Base-by-base conservation (phyloP, 768 basidiomycete species). In the Saitozyma sp. region DNA sequence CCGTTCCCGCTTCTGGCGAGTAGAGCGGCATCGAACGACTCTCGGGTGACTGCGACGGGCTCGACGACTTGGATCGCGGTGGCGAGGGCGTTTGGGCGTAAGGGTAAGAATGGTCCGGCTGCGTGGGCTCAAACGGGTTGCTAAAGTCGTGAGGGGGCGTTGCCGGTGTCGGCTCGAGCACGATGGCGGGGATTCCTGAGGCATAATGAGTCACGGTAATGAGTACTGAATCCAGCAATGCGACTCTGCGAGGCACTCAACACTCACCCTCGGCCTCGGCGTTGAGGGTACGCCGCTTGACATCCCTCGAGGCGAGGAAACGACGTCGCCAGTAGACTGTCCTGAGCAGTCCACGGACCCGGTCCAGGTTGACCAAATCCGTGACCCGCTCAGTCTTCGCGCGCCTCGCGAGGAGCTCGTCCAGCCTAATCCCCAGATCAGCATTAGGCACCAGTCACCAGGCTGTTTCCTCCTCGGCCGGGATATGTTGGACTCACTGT, bases 361-460 rank as follows among this genome's bases (percentile, higher is more conserved):
- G 85, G 78, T 95, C 93, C 50, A 94, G 79, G 73, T 91, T 89
- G 46, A 94, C 89, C 9, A 91, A 83, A 70, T 91, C 91, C 0
- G 86, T 86, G 9, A 97, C 91, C 11, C 90, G 82, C 65, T 87
- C 86, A 72, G 87, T 91, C 40, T 85, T 90, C 65, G 87, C 87
- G 11, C 87, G 87, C 58, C 92, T 82, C 17, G 83, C 82, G 11
- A 92, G 85, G 1, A 92, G 84, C 61, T 96, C 93, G 63, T 91
- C 88, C 59, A 95, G 76, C 41, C 93, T 96, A 29, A 29, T 5
- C 29, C 29, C 29, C 29, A 2, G 29, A 5, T 29, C 29, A 2
- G 20, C 11, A 56, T 29, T 29, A n/a, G 45, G 55, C 10, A 53
- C 51, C 51, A n/a, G 13, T 2, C 2, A 16, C 6, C 46, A 48